Evolutionary conservation across 2,329 filamentous ascomycete species (phyloP).

Genomic region (Tolypocladium paradoxum): DNA sequence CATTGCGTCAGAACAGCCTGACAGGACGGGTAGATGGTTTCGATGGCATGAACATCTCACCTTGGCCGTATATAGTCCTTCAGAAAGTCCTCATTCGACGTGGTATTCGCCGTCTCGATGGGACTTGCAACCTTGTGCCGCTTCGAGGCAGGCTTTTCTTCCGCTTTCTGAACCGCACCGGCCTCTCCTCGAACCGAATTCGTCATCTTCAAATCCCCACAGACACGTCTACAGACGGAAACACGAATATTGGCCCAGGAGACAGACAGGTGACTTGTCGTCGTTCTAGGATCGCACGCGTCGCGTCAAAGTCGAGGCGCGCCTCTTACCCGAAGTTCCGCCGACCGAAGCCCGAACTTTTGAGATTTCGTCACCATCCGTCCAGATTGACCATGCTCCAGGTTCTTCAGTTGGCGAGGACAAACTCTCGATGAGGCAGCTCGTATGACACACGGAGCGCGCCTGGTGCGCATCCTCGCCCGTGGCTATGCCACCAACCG

Average conservation of each 20-base stretch:
- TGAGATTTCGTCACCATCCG: background rate
- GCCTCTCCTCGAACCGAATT: background rate
- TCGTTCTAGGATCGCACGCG: background rate
- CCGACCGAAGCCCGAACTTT: conserved; percentile 3
- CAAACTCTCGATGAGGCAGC: conserved; percentile 8
- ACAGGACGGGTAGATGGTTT: background rate
- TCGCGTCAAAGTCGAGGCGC: background rate
- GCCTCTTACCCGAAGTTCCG: conserved; percentile 8
- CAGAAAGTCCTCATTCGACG: conserved; percentile 37
- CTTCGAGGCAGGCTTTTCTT: background rate
- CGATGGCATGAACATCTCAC: conserved; percentile 19
- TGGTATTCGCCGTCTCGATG: conserved; percentile 38
- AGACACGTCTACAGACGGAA: background rate
- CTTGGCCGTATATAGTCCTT: conserved; percentile 33
- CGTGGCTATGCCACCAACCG: conserved; percentile 25
- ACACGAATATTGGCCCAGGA: background rate
- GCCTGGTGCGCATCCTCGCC: conserved; percentile 13
- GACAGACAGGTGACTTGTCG: no score
- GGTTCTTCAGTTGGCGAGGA: background rate
- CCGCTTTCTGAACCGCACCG: background rate
- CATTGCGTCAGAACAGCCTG: background rate
- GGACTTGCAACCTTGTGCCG: conserved; percentile 13
- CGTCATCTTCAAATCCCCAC: background rate
- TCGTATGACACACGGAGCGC: conserved; percentile 14
- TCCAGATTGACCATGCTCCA: background rate